Evolutionary conservation across 306 rosid genomes (phyloP).

Genomic region (Argentina anserina): DNA sequence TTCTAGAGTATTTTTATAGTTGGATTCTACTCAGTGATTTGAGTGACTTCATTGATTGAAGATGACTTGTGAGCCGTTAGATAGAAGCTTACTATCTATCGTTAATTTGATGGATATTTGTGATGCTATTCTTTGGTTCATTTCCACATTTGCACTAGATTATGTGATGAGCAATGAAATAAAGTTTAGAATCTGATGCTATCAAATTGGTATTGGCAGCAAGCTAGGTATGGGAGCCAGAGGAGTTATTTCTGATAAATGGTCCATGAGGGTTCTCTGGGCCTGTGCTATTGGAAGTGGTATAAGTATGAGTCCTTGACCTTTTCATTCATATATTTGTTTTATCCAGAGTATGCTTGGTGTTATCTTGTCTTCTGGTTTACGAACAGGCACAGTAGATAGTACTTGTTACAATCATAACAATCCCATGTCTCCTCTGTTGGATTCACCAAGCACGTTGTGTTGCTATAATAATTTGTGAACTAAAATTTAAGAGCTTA

Average conservation of each 20-base stretch:
- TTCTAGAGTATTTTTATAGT: no score
- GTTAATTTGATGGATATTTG: not conserved
- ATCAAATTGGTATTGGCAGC: slow-evolving; percentile 11
- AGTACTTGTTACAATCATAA: not conserved
- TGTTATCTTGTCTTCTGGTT: not conserved
- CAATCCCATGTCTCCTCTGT: not conserved
- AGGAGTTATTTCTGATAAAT: slow-evolving; percentile 40
- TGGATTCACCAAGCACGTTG: no score
- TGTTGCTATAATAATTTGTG: no score
- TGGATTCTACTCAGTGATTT: no score
- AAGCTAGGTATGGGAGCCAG: slow-evolving; percentile 27
- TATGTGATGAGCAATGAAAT: not conserved
- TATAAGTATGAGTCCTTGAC: slow-evolving; percentile 20
- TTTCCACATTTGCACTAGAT: not conserved
- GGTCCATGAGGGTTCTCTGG: slow-evolving; percentile 53
- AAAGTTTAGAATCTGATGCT: not conserved
- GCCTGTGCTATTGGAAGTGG: slow-evolving; percentile 44
- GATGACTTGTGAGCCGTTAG: no score
- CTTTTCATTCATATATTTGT: not conserved
- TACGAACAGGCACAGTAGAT: not conserved
- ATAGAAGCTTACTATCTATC: no score
- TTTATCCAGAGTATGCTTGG: not conserved
- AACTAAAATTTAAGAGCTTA: not conserved
- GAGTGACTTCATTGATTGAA: no score
- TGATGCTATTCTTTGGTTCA: not conserved